Conservation (phyloP, 78 protist genomes). For the Dictyostelium purpureum region DNA sequence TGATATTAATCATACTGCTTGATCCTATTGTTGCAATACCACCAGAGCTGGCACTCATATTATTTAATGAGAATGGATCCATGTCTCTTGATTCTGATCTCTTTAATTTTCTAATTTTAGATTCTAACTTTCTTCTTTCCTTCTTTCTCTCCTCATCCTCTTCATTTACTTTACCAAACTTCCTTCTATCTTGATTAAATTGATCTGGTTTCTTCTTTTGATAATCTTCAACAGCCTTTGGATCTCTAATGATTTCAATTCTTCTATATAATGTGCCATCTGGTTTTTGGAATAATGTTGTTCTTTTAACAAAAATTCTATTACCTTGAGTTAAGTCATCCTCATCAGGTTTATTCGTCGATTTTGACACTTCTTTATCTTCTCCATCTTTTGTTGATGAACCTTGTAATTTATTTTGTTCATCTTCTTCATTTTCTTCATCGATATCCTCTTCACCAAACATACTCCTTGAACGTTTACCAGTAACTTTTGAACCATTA, state of each 20-base stretch:
- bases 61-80: not conserved
- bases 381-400: not conserved
- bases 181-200: slow-evolving; percentile 5
- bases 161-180: not conserved
- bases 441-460: slow-evolving; percentile 42
- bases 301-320: slow-evolving; percentile 53
- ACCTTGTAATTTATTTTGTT: not conserved
- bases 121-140: not conserved
- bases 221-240: slow-evolving; percentile 41
- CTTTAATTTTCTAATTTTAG: slow-evolving; percentile 4
- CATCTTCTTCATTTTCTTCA: slow-evolving; percentile 46
- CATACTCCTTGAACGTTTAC: not conserved
- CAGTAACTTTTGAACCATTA: not conserved
- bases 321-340: slow-evolving; percentile 17
- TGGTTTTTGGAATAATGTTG: slow-evolving; percentile 49
- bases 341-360: not conserved
- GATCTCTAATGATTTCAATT: slow-evolving; percentile 76
- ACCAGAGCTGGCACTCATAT: not conserved
- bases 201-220: slow-evolving; percentile 1
- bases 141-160: slow-evolving; percentile 17
- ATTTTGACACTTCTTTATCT: not conserved
- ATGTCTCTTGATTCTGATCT: not conserved
- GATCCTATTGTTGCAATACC: not conserved
- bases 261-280: slow-evolving; percentile 61
- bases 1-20: not conserved